Evolutionary conservation across 2,329 filamentous ascomycete genomes (phyloP).

Genomic region (Botrytis fabae): DNA sequence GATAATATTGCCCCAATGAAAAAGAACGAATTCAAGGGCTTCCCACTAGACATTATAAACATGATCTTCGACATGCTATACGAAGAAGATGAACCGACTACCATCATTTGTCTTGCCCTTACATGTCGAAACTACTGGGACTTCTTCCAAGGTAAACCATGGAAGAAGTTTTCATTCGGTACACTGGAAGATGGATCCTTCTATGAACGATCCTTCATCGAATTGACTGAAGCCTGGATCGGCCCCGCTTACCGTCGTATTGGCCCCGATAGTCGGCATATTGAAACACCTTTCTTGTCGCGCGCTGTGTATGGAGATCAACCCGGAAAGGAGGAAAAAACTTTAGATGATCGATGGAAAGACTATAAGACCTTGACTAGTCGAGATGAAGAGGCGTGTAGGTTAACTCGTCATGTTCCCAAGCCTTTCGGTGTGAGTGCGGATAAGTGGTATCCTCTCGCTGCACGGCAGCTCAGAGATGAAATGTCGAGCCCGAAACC

Average conservation of each 20-base stretch:
- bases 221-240: not conserved
- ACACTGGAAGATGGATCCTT: not conserved
- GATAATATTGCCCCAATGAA: not conserved
- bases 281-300: not conserved
- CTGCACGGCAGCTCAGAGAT: not conserved
- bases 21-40: not conserved
- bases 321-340: not conserved
- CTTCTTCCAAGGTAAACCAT: not conserved
- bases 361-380: not conserved
- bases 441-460: not conserved
- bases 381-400: not conserved
- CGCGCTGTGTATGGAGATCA: not conserved
- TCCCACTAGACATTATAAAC: not conserved
- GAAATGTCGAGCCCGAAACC: not conserved
- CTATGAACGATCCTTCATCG: not conserved
- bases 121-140: not conserved
- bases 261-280: not conserved
- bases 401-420: not conserved
- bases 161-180: not conserved
- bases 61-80: not conserved
- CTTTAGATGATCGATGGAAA: not conserved
- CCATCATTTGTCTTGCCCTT: not conserved
- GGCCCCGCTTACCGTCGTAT: not conserved
- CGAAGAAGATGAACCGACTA: not conserved
- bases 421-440: not conserved